Evolutionary conservation across 768 basidiomycete genomes (phyloP), one percentile per base, ranked within the genome.

Genomic region (Mycena floridula): DNA sequence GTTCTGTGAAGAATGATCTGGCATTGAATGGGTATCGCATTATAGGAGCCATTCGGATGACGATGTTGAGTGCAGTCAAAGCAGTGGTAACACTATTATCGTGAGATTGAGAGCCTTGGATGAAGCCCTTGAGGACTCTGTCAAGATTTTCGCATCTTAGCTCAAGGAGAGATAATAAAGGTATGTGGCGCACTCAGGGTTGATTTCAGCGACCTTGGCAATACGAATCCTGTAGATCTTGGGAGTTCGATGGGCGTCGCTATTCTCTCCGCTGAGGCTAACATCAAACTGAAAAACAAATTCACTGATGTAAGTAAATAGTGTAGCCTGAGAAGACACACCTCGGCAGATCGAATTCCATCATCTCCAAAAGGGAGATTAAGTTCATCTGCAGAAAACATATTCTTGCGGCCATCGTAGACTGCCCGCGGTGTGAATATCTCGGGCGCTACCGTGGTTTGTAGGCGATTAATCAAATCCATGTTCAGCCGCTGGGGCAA

Each of bases 351-450:
- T n/a, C 67, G 74, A 43, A 24, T 62, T 63, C 12, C 48, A 54
- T n/a, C 51, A n/a, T n/a, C 40, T 16, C 62, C 66, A 3, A 50
- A 52, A 2, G 59, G 60, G 36, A n/a, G n/a, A n/a, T n/a, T n/a
- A n/a, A 82, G 58, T 37, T 69, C 58, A 11, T 64, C 57, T 1
- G 76, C 57, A 3, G 77, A 62, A 51, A 76, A 83, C 39, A 81
- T 45, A 44, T 82, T 82, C 61, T 89, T 90, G 32, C 85, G 72
- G 0, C 88, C 88, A 46, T 90, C 89, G 48, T 89, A 90, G 2
- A 78, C 87, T n/a, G 72, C 82, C 9, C 71, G 77, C 8, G 85
- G 86, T 3, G 77, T 85, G 56, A 91, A 91, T 20, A 85, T 66
- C n/a, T 73, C 62, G 0, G 78, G 79, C 1, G 79, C 77, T 3